These are phyloP conservation scores for Thecaphora frezii DNA, from an alignment of 1,284 basidiomycete species.

Conservation along the genomic window DNA sequence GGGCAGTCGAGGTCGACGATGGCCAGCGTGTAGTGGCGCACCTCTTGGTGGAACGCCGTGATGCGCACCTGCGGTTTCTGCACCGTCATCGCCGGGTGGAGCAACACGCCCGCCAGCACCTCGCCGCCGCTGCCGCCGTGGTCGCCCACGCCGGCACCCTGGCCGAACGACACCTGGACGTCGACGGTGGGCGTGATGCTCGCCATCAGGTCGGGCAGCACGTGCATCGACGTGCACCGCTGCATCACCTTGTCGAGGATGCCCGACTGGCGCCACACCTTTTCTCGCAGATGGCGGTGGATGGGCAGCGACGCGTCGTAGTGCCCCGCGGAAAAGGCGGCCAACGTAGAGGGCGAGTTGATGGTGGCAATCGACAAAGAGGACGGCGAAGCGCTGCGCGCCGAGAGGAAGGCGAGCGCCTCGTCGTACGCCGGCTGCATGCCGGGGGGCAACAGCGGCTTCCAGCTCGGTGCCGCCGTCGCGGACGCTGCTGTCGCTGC, in stretches of 20 bases:
- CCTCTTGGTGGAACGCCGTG: constrained; percentile 77
- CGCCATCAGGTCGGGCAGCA: constrained; percentile 83
- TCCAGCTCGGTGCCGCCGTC: no score
- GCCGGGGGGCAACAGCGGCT: constrained; percentile 67
- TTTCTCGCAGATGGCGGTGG: constrained; percentile 78
- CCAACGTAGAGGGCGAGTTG: constrained; percentile 76
- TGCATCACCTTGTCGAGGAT: constrained; percentile 71
- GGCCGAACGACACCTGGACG: constrained; percentile 68
- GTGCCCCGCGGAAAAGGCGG: constrained; percentile 73
- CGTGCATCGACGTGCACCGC: constrained; percentile 81
- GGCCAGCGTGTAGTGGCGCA: constrained; percentile 80
- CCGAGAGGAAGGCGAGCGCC: constrained; percentile 70
- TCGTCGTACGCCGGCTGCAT: constrained; percentile 79
- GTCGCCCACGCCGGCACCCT: constrained; percentile 54
- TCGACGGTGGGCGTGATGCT: constrained; percentile 73
- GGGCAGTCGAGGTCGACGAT: constrained; percentile 90
- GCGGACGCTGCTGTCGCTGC: constrained; percentile 5
- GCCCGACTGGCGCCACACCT: constrained; percentile 69
- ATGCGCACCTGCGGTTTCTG: constrained; percentile 69
- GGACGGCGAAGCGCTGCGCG: constrained; percentile 56
- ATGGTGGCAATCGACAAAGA: constrained; percentile 59
- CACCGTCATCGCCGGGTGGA: constrained; percentile 64
- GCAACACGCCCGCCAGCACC: constrained; percentile 70
- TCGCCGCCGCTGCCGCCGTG: constrained; percentile 62
- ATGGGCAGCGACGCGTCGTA: constrained; percentile 65